Base-by-base conservation (phyloP, 2,329 filamentous ascomycete genomes). In the Neofusicoccum cordaticola region DNA sequence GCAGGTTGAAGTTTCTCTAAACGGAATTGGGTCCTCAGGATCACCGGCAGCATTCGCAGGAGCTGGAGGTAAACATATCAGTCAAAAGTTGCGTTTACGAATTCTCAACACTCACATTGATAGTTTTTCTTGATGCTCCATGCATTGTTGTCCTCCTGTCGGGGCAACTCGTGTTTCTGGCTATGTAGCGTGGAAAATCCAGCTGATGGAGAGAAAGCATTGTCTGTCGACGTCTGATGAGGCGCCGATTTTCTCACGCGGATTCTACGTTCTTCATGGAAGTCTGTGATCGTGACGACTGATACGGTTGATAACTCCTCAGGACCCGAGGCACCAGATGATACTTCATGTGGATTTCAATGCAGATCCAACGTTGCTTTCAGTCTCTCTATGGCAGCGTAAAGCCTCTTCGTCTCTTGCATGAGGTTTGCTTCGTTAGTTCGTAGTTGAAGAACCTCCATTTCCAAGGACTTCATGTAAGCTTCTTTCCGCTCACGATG, bases 401-500 rank as follows among this genome's bases (percentile, higher is more conserved):
- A 67, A 1, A 77, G 63, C 3, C 51, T 58, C 15, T 67, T 66
- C 1, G 71, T 71, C 50, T 77, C 71, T 35, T 69, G 67, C 17
- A 72, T 44, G 2, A 76, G 68, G 19, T 63, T 68, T 3, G 71
- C 68, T 69, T 78, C 73, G 44, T 72, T 73, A 45, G 71, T 71
- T 42, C 73, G 72, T 4, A 73, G 66, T 35, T 71, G 70, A 12
- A 74, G 62, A 15, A 74, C 70, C 64, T 75, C 71, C 13, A 47
- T 65, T 65, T 75, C 73, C 1, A 75, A 64, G 3, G 70, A 69
- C 45, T 70, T 71, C n/a, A 68, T 69, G 58, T 75, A 75, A n/a
- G 70, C 67, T 65, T 74, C 72, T 66, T 74, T 75, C n/a, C 73
- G 73, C 44, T 75, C 72, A 13, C 72, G 73, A 62, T 75, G 71